These are phyloP conservation scores for Phaeosphaeria sp. DNA, from an alignment of 2,329 filamentous ascomycete species.

Conservation along the genomic window DNA sequence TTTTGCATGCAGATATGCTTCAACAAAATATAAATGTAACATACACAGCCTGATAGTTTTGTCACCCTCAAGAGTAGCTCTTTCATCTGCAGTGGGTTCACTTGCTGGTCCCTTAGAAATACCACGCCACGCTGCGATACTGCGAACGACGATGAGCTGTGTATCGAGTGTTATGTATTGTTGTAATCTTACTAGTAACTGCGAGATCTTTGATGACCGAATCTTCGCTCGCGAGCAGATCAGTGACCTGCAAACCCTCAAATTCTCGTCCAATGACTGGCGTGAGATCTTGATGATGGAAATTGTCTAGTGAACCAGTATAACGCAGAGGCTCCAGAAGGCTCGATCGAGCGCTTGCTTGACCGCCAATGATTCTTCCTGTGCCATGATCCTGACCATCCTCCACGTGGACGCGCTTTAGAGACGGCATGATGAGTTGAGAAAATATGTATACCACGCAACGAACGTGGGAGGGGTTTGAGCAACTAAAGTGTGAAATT, in stretches of 20 bases:
- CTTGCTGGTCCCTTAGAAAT: slow-evolving; percentile 69
- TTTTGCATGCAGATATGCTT: too few relatives aligned
- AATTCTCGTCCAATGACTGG: slow-evolving; percentile 60
- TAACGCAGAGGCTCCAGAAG: slow-evolving; percentile 28
- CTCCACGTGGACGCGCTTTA: slow-evolving; percentile 20
- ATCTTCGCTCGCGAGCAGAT: slow-evolving; percentile 36
- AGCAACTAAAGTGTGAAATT: neutral
- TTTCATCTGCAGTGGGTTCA: slow-evolving; percentile 67
- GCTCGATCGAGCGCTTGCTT: slow-evolving; percentile 28
- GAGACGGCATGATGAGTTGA: slow-evolving; percentile 27
- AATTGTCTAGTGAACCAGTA: slow-evolving; percentile 31
- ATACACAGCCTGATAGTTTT: slow-evolving; percentile 61
- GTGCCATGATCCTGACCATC: slow-evolving; percentile 10
- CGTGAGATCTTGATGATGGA: slow-evolving; percentile 52
- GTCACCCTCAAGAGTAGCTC: slow-evolving; percentile 67
- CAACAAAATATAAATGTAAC: slow-evolving; percentile 29
- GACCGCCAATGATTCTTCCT: slow-evolving; percentile 24
- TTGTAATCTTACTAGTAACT: slow-evolving; percentile 63
- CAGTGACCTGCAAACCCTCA: slow-evolving; percentile 40
- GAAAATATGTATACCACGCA: neutral
- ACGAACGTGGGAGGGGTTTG: neutral
- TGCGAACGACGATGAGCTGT: slow-evolving; percentile 35
- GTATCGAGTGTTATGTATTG: neutral
- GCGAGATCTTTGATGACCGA: slow-evolving; percentile 51
- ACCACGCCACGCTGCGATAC: slow-evolving; percentile 74